Base-by-base conservation (phyloP, 2,329 filamentous ascomycete genomes). In the Sarocladium kiliense region DNA sequence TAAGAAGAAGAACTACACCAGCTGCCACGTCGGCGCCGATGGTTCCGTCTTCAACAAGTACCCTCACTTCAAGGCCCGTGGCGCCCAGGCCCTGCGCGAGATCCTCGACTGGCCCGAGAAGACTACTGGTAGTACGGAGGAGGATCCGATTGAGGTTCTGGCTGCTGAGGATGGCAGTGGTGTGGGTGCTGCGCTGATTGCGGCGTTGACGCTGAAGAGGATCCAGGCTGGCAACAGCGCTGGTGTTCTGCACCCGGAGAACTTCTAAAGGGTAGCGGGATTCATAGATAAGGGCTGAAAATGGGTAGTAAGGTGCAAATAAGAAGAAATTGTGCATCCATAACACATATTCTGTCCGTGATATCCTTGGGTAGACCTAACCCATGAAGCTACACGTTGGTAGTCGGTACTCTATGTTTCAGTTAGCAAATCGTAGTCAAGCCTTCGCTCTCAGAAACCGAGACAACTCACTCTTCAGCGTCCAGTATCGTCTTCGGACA, bases 41-140 rank as follows among this genome's bases (percentile, higher is more conserved):
- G 94, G 94, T 36, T 96, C 90, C 18, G 93, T 99, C 55, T 99
- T 99, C 78, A 97, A 96, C 81, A 97, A 97, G 72, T 99, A 99
- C 75, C 94, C 94, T 12, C 89, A 96, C 75, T 99, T 99, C 83
- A 97, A 97, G 80, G 84, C 86, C 56, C 88, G 94, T 55, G 92
- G 93, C 55, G 93, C 94, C 14, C 80, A 87, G 70, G 94, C 94
- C 26, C 82, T 99, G 54, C 86, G 90, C 55, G 94, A 99, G 78
- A 97, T 99, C 61, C 84, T 99, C 36, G 93, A 96, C 77, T 97
- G 93, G 92, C 84, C 88, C 2, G 84, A 68, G 49, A 89, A 89
- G 74, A 3, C 47, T 11, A 80, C 77, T 58, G 75, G 73, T 62
- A 69, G 79, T 51, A 87, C 86, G 71, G 87, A 89, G 65, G 87